Percentiles rank a stretch among this genome's conserved stretches.
Conservation (phyloP, 257 asterid species). For the Cinchona pubescens region DNA sequence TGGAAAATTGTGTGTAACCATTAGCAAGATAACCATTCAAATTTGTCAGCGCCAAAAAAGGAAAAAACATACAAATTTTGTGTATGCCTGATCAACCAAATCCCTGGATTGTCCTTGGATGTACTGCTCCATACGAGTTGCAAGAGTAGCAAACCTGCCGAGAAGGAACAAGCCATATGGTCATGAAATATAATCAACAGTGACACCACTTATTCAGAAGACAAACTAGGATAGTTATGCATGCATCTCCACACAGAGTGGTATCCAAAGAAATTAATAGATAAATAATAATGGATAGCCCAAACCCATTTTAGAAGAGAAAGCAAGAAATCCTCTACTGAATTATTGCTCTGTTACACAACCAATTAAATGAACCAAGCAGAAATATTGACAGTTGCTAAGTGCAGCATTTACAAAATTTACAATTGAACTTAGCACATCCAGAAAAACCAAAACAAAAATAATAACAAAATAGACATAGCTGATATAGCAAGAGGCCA, state of each 20-base stretch:
- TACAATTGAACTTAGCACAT: not conserved
- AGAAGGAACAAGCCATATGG: slow-evolving; percentile 18
- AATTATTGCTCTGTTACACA: not conserved
- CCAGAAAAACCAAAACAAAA: not conserved
- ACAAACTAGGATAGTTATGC: not conserved
- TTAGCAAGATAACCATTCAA: no score
- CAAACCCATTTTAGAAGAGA: not conserved
- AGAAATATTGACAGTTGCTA: not conserved
- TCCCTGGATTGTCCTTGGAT: slow-evolving; percentile 97
- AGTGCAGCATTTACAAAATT: not conserved
- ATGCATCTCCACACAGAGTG: no score
- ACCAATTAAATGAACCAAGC: not conserved
- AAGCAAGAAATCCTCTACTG: not conserved
- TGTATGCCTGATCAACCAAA: slow-evolving; percentile 97
- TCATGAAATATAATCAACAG: not conserved
- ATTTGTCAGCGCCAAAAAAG: no score
- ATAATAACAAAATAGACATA: not conserved
- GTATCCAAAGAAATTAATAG: no score
- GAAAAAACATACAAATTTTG: slow-evolving; percentile 72
- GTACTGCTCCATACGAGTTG: slow-evolving; percentile 99
- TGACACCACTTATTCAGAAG: not conserved
- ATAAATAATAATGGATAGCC: not conserved
- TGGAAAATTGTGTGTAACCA: no score
- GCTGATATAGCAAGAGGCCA: not conserved
- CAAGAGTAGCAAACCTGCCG: slow-evolving; percentile 81